phyloP scores from a whole-genome alignment of 176 grass and related monocot genomes.

The Carex kokanica region DNA sequence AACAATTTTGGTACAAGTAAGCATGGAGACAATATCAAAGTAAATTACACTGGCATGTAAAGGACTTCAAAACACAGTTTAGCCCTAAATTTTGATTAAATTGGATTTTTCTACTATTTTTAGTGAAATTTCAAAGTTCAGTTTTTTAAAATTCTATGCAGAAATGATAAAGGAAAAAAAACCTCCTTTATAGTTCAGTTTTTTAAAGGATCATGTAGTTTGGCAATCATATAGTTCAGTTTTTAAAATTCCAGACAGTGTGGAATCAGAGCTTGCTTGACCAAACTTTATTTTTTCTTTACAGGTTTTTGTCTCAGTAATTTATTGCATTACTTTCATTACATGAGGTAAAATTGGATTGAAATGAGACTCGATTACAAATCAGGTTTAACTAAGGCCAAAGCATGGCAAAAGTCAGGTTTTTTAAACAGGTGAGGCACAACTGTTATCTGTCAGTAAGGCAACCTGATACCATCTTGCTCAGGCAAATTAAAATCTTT shows the following conservation, averaged over 20 bases:
- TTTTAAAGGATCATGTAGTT: no score
- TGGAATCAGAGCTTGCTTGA: neutral
- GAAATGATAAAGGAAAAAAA: no score
- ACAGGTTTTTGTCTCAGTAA: neutral
- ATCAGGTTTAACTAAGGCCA: neutral
- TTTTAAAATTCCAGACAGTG: neutral
- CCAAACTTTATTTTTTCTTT: neutral
- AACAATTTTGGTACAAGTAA: no score
- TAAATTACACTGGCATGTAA: no score
- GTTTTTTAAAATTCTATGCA: no score
- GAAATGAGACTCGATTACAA: constrained; percentile 8
- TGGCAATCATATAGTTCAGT: no score
- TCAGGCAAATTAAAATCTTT: neutral
- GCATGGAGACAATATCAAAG: no score
- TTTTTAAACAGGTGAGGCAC: neutral
- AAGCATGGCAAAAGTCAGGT: neutral
- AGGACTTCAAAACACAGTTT: no score
- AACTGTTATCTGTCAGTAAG: constrained; percentile 3
- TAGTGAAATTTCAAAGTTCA: no score
- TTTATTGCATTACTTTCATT: neutral
- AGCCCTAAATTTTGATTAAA: no score
- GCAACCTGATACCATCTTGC: neutral
- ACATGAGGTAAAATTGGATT: neutral
- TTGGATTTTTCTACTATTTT: no score
- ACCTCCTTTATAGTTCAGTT: no score